These are phyloP conservation scores for Eutypa lata DNA, from an alignment of 2,329 filamentous ascomycete species.

Conservation along the genomic window DNA sequence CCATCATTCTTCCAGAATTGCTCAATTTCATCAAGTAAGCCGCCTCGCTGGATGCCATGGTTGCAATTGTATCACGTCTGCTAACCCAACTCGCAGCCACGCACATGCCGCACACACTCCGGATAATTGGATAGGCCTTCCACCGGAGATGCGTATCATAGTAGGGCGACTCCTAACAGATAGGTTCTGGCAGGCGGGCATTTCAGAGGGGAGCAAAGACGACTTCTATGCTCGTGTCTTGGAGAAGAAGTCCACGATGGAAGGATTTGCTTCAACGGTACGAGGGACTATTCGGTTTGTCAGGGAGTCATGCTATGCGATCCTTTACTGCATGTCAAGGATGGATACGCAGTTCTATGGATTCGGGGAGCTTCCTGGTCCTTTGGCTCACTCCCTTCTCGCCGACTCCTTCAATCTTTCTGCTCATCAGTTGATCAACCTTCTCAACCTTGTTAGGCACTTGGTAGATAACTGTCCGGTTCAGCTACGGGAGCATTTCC, in stretches of 20 bases:
- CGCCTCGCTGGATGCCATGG: conserved; percentile 15
- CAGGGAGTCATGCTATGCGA: conserved; percentile 89
- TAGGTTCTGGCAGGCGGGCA: conserved; percentile 97
- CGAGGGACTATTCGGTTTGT: conserved; percentile 85
- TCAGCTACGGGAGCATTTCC: conserved; percentile 70
- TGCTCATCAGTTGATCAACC: conserved; percentile 89
- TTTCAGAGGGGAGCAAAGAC: conserved; percentile 91
- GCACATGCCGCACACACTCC: conserved; percentile 90
- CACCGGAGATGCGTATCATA: conserved; percentile 70
- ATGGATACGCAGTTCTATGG: conserved; percentile 88
- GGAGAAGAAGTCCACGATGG: conserved; percentile 82
- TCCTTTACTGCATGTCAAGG: conserved; percentile 88
- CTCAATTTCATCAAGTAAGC: conserved; percentile 73
- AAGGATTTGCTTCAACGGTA: conserved; percentile 91
- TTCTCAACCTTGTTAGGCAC: conserved; percentile 83
- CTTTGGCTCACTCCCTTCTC: conserved; percentile 81
- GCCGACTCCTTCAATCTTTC: conserved; percentile 78
- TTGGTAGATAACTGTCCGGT: conserved; percentile 90
- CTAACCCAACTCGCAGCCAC: conserved; percentile 49
- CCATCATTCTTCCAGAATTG: conserved; percentile 78
- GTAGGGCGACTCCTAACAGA: conserved; percentile 85
- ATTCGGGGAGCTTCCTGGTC: conserved; percentile 77
- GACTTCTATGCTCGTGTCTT: conserved; percentile 93
- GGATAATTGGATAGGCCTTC: conserved; percentile 75
- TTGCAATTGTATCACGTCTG: conserved; percentile 7